Percentiles rank a stretch among this genome's conserved stretches.
phyloP scores from a whole-genome alignment of 2,329 filamentous ascomycete genomes.

The Alternaria hordeiaustralica region DNA sequence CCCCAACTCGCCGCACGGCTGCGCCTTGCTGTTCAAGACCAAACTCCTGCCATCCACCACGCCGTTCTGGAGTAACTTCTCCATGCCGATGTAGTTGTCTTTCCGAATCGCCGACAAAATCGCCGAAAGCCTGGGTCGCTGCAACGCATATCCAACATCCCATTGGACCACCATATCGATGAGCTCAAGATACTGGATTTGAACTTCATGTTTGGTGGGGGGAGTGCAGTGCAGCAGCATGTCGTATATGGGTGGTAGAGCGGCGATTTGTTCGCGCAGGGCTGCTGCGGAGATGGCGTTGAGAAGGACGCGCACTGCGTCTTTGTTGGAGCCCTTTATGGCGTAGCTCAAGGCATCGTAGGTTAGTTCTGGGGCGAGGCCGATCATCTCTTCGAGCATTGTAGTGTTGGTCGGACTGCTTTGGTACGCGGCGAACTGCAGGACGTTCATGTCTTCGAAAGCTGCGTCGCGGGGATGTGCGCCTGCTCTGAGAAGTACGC shows the following conservation, averaged over 20 bases:
- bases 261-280: slow-evolving; percentile 18
- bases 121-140: slow-evolving; percentile 19
- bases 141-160: slow-evolving; percentile 19
- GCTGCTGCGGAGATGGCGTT: slow-evolving; percentile 24
- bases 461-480: slow-evolving; percentile 26
- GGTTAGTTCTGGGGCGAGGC: slow-evolving; percentile 19
- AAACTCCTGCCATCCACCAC: slow-evolving; percentile 20
- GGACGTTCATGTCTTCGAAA: slow-evolving; percentile 23
- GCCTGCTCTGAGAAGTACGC: slow-evolving; percentile 22
- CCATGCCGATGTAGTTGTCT: slow-evolving; percentile 25
- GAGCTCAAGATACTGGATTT: slow-evolving; percentile 14
- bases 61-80: slow-evolving; percentile 18
- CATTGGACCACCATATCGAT: slow-evolving; percentile 24
- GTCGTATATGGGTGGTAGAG: slow-evolving; percentile 24
- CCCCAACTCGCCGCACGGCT: slow-evolving; percentile 19
- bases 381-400: slow-evolving; percentile 25
- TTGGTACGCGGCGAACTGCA: slow-evolving; percentile 22
- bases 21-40: slow-evolving; percentile 25
- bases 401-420: slow-evolving; percentile 14
- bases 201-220: slow-evolving; percentile 5
- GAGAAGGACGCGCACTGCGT: slow-evolving; percentile 19
- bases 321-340: slow-evolving; percentile 19
- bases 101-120: slow-evolving; percentile 24
- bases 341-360: slow-evolving; percentile 27
- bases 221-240: slow-evolving; percentile 14